A percentile compares a stretch with the other conserved stretches of the same genome.
Evolutionary conservation across 2,329 filamentous ascomycete genomes (phyloP).

Genomic region (Tolypocladium ovalisporum): DNA sequence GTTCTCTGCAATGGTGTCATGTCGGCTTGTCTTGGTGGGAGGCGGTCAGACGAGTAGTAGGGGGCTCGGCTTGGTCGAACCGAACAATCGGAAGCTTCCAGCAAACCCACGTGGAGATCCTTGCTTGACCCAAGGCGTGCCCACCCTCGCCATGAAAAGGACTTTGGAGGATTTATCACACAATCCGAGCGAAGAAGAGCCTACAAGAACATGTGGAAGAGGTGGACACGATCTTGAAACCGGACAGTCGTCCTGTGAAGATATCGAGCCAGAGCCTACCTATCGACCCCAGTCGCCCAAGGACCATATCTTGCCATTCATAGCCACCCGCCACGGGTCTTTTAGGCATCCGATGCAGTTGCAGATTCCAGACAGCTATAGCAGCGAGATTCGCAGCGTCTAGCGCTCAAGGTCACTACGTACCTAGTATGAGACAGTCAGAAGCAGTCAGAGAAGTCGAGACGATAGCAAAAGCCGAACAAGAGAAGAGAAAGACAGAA

Average conservation of each 20-base stretch:
- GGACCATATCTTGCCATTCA: slow-evolving; percentile 25
- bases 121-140: slow-evolving; percentile 2
- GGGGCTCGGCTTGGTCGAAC: slow-evolving; percentile 11
- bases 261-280: slow-evolving; percentile 16
- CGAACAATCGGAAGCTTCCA: slow-evolving; percentile 8
- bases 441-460: slow-evolving; percentile 30
- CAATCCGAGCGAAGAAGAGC: neutral
- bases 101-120: slow-evolving; percentile 7
- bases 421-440: slow-evolving; percentile 48
- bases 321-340: slow-evolving; percentile 37
- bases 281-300: slow-evolving; percentile 19
- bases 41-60: slow-evolving; percentile 14
- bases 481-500: slow-evolving; percentile 5
- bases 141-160: neutral
- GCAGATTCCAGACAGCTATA: slow-evolving; percentile 37
- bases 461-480: slow-evolving; percentile 60
- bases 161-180: neutral
- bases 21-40: slow-evolving; percentile 11
- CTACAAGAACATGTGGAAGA: neutral
- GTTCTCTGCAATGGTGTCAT: neutral
- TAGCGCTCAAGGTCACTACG: slow-evolving; percentile 53
- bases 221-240: slow-evolving; percentile 2
- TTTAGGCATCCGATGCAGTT: slow-evolving; percentile 27
- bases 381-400: slow-evolving; percentile 41
- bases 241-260: slow-evolving; percentile 14